A percentile compares a stretch with the other conserved stretches of the same genome.
Evolutionary conservation across 768 basidiomycete species (phyloP).

Genomic region (Mycena amicta): DNA sequence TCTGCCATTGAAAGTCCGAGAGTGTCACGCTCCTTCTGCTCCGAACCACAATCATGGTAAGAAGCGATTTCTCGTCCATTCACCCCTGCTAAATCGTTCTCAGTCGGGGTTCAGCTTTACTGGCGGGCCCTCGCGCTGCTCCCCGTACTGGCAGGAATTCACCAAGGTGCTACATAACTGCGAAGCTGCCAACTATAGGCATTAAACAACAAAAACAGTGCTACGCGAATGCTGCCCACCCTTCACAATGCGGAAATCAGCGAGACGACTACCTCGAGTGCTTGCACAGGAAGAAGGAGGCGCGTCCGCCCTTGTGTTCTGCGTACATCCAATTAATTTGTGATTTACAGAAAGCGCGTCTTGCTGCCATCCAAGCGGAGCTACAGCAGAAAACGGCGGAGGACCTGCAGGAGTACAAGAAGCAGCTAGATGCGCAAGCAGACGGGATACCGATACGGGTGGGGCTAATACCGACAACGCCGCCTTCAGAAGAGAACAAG

Average conservation of each 20-base stretch:
- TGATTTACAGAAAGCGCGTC: constrained; percentile 16
- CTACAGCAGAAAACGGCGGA: constrained; percentile 2
- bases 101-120: not conserved
- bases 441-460: constrained; percentile 17
- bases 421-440: constrained; percentile 13
- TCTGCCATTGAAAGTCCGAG: constrained; percentile 36
- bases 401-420: constrained; percentile 14
- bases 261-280: constrained; percentile 23
- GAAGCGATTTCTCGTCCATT: not conserved
- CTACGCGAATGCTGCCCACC: constrained; percentile 5
- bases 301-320: not conserved
- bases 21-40: not conserved
- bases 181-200: not conserved
- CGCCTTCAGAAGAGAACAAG: constrained; percentile 5
- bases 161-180: constrained; percentile 6
- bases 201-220: constrained; percentile 3
- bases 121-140: constrained; percentile 19
- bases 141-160: constrained; percentile 22
- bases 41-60: not conserved
- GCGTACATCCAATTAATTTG: not conserved
- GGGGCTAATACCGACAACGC: constrained; percentile 13
- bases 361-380: constrained; percentile 10
- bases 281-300: constrained; percentile 19
- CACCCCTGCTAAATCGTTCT: not conserved
- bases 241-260: constrained; percentile 2